Conservation (phyloP, 345 rosid genomes). For the Salix udensis region DNA sequence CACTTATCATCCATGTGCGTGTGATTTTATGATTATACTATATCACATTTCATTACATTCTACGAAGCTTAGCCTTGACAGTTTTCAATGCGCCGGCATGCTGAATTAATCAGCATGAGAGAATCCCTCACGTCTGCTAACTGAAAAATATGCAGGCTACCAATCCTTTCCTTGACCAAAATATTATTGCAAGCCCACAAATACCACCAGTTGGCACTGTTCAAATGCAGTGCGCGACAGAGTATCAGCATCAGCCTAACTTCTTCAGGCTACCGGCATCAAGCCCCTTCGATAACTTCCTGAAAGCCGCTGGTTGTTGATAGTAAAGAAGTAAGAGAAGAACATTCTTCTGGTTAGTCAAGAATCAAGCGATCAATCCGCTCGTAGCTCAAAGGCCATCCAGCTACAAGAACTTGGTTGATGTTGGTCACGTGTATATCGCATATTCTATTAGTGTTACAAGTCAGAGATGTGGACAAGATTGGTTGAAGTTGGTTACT, state of each 20-base stretch:
- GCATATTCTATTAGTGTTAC: not conserved
- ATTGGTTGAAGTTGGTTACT: not conserved
- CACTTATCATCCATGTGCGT: not conserved
- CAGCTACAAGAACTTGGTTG: not conserved
- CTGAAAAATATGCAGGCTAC: slow-evolving; percentile 45
- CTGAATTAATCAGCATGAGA: no score
- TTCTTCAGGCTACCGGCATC: slow-evolving; percentile 52
- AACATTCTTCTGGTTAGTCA: not conserved
- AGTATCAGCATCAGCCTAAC: slow-evolving; percentile 40
- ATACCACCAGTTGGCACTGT: slow-evolving; percentile 11
- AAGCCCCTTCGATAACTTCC: slow-evolving; percentile 63
- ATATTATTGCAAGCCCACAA: slow-evolving; percentile 16
- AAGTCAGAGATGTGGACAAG: not conserved
- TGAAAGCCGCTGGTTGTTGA: slow-evolving; percentile 84
- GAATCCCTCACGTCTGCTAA: not conserved
- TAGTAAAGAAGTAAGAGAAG: not conserved
- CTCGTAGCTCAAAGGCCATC: not conserved
- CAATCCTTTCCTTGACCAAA: slow-evolving; percentile 44
- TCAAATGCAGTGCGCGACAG: slow-evolving; percentile 37
- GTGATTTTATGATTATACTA: not conserved
- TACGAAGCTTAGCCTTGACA: not conserved
- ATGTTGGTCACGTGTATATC: not conserved
- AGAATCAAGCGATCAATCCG: not conserved
- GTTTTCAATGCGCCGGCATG: not conserved
- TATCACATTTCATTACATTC: not conserved